Evolutionary conservation across 768 basidiomycete species (phyloP), one percentile per base, ranked within the genome.

Genomic region (Lactifluus subvellereus): DNA sequence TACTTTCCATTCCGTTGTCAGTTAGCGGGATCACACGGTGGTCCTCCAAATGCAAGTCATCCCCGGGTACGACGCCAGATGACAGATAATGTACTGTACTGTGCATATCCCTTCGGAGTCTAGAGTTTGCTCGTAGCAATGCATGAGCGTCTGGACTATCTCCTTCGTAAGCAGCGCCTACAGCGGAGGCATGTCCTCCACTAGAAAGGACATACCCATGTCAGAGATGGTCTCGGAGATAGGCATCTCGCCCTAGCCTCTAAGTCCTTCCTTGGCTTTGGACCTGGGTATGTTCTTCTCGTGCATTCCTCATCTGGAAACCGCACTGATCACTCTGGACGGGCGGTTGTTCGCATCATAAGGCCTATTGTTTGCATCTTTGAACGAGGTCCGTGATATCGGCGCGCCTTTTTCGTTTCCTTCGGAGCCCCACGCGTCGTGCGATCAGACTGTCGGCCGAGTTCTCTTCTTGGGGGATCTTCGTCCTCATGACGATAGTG

Each of bases 361-460:
- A 82, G 81, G 3, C 80, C 72, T 81, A 2, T 60, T 84, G n/a
- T 84, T 84, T 71, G 82, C 84, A 18, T 81, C 84, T 11, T 74
- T 84, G 68, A 80, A 82, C 65, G 83, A 85, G 74, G 81, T 78
- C 68, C 67, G 76, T 71, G 22, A 33, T 11, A 6, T 59, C 20
- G 48, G 40, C 37, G 10, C 52, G 2, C 6, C 6, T n/a, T 38
- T 53, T 20, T 10, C 14, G 4, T 16, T 18, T n/a, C n/a, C 61
- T 11, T 45, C 54, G 20, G 54, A 69, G 43, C 33, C 51, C 59
- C 59, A 54, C 47, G 4, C 32, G 33, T 33, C 18, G n/a, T 53
- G 10, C 52, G 9, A n/a, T 20, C 54, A 82, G 79, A 79, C 80
- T 74, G 27, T 78, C 62, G 85, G 84, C 65, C 75, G 84, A 56